Conservation (phyloP, 768 basidiomycete genomes). For the Psilocybe cyanescens region DNA sequence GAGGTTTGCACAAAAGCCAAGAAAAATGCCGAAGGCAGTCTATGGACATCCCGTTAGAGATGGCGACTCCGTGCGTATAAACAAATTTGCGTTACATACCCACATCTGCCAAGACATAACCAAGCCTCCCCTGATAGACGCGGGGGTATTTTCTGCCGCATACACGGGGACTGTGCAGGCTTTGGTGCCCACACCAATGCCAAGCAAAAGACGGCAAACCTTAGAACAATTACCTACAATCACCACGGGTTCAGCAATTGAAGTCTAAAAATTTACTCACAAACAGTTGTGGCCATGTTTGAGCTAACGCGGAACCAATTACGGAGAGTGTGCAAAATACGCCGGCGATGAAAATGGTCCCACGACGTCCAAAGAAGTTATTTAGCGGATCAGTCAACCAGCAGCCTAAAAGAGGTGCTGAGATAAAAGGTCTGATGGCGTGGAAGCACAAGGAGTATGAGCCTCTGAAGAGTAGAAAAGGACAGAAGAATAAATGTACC, state of each 20-base stretch:
- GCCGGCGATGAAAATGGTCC: constrained; percentile 57
- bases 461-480: neutral
- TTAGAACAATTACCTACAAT: constrained; percentile 5
- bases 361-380: constrained; percentile 56
- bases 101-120: constrained; percentile 92
- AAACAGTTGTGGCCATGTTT: constrained; percentile 53
- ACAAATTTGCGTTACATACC: constrained; percentile 33
- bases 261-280: constrained; percentile 25
- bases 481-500: constrained; percentile 23
- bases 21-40: constrained; percentile 79
- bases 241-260: neutral
- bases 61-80: neutral
- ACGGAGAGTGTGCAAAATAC: constrained; percentile 50
- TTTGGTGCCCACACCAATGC: constrained; percentile 64
- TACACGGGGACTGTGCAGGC: constrained; percentile 59
- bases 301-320: constrained; percentile 47
- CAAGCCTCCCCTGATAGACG: constrained; percentile 79
- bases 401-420: constrained; percentile 40
- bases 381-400: constrained; percentile 60
- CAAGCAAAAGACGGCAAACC: constrained; percentile 56
- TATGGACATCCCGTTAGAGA: constrained; percentile 9
- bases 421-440: constrained; percentile 37
- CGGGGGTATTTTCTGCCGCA: constrained; percentile 73
- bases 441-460: neutral
- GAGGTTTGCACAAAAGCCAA: constrained; percentile 68